Conservation (phyloP, 768 basidiomycete species). For the Leccinum disarticulatum region DNA sequence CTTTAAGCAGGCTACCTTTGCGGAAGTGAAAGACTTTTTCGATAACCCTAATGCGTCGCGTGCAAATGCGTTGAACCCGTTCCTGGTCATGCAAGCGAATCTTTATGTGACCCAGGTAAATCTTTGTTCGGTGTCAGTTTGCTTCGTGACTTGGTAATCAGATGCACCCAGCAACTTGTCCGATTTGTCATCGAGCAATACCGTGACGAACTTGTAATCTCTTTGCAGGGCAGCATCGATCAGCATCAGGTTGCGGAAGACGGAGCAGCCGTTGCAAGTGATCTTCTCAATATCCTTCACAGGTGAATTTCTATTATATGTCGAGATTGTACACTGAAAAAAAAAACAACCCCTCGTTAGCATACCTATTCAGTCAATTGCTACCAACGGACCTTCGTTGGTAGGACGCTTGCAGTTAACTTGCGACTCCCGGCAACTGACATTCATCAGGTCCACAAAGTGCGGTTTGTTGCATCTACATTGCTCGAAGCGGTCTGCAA, state of each 20-base stretch:
- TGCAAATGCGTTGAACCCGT: slow-evolving; percentile 84
- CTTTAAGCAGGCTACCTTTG: slow-evolving; percentile 81
- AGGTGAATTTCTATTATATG: slow-evolving; percentile 43
- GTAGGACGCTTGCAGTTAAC: slow-evolving; percentile 33
- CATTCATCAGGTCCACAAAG: slow-evolving; percentile 73
- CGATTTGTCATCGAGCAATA: slow-evolving; percentile 93
- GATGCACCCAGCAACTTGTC: slow-evolving; percentile 73
- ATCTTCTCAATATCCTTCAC: slow-evolving; percentile 83
- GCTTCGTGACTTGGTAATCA: neutral
- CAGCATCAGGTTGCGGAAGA: slow-evolving; percentile 68
- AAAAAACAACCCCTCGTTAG: slow-evolving; percentile 35
- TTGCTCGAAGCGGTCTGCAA: slow-evolving; percentile 81
- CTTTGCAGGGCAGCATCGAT: slow-evolving; percentile 63
- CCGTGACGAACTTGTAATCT: slow-evolving; percentile 77
- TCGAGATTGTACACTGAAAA: slow-evolving; percentile 3
- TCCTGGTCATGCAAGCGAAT: slow-evolving; percentile 90
- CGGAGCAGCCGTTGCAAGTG: slow-evolving; percentile 82
- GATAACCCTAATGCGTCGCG: slow-evolving; percentile 86
- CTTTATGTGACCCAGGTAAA: slow-evolving; percentile 88
- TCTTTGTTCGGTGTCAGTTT: neutral
- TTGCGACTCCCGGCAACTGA: neutral
- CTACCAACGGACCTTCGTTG: slow-evolving; percentile 82
- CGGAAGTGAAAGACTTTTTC: slow-evolving; percentile 88
- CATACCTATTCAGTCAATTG: slow-evolving; percentile 92
- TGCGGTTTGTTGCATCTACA: slow-evolving; percentile 90